Conservation (phyloP, 2,329 filamentous ascomycete genomes). For the Exophiala alcalophila region DNA sequence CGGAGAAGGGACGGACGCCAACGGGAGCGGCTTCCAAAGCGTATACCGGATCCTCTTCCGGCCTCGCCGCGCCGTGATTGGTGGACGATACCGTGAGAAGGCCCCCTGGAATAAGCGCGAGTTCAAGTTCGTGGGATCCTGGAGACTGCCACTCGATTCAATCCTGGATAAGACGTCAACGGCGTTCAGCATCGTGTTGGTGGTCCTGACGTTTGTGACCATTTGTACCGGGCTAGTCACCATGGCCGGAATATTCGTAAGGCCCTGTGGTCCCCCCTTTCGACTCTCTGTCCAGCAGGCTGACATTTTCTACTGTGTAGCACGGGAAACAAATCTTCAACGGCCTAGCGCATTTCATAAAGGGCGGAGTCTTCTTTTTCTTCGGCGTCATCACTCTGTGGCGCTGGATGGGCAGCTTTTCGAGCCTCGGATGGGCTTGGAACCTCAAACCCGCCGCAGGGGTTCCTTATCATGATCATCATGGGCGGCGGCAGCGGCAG, state of each 20-base stretch:
- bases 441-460: constrained; percentile 62
- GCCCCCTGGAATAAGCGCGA: neutral
- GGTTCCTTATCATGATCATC: constrained; percentile 48
- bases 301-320: constrained; percentile 9
- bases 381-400: constrained; percentile 74
- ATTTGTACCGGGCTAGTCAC: constrained; percentile 18
- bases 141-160: neutral
- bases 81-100: neutral
- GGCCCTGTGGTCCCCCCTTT: constrained; percentile 12
- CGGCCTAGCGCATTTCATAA: constrained; percentile 78
- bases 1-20: too few species aligned
- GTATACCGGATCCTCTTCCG: too few species aligned
- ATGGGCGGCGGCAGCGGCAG: too few species aligned
- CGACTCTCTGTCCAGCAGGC: neutral
- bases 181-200: constrained; percentile 3
- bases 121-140: neutral
- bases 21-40: too few species aligned
- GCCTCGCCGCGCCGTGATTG: neutral
- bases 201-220: constrained; percentile 10
- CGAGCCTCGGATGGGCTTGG: constrained; percentile 81
- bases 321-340: constrained; percentile 63
- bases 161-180: neutral
- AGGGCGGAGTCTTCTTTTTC: constrained; percentile 82
- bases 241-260: constrained; percentile 41
- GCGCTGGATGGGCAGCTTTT: constrained; percentile 76